These are phyloP conservation scores for Fonsecaea pugnacius DNA, from an alignment of 2,329 filamentous ascomycete species.

Conservation along the genomic window DNA sequence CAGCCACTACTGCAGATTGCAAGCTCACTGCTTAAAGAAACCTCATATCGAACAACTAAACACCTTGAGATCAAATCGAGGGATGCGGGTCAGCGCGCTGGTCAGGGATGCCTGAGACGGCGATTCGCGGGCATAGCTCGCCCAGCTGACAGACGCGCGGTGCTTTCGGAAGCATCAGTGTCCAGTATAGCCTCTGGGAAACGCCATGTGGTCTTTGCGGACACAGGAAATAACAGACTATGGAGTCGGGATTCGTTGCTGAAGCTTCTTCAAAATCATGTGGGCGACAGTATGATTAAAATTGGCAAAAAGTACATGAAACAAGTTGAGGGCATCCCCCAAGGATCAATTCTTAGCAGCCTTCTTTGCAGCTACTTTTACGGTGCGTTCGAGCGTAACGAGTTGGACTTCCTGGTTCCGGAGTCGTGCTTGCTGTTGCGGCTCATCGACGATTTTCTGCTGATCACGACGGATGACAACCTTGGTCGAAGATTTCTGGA, in stretches of 20 bases:
- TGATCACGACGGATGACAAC: slow-evolving; percentile 72
- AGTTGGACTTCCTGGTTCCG: slow-evolving; percentile 68
- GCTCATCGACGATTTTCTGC: slow-evolving; percentile 88
- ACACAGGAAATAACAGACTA: slow-evolving; percentile 64
- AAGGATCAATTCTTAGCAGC: slow-evolving; percentile 86
- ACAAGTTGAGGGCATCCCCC: slow-evolving; percentile 86
- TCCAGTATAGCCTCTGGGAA: slow-evolving; percentile 49
- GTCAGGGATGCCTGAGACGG: slow-evolving; percentile 8
- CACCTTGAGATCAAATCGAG: slow-evolving; percentile 64
- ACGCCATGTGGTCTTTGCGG: slow-evolving; percentile 73
- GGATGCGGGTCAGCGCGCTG: not conserved
- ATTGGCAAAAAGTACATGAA: slow-evolving; percentile 87
- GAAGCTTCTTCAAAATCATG: slow-evolving; percentile 74
- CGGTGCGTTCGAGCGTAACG: slow-evolving; percentile 75
- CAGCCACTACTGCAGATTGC: slow-evolving; percentile 71
- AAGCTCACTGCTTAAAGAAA: slow-evolving; percentile 58
- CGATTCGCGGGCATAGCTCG: slow-evolving; percentile 36
- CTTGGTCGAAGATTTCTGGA: slow-evolving; percentile 75
- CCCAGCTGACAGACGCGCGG: slow-evolving; percentile 18
- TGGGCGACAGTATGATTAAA: slow-evolving; percentile 83
- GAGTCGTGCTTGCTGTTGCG: slow-evolving; percentile 70
- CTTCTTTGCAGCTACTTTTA: slow-evolving; percentile 96
- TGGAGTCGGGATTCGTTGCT: slow-evolving; percentile 66
- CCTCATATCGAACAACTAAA: slow-evolving; percentile 71
- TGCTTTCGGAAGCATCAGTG: slow-evolving; percentile 24